Conservation (phyloP, 2,329 filamentous ascomycete species). For the Shiraia bambusicola region DNA sequence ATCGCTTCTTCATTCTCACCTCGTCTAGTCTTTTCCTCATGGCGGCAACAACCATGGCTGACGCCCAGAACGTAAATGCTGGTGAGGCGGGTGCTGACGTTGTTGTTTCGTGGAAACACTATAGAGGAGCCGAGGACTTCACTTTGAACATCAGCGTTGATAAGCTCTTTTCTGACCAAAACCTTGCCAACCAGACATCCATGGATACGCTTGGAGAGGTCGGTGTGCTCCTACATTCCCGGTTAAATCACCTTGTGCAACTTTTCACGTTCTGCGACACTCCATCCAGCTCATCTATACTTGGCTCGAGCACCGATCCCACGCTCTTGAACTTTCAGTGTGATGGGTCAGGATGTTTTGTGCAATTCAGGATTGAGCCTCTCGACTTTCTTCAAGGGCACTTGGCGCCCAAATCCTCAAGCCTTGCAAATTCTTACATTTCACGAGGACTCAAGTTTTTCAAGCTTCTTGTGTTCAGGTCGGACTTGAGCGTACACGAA, state of each 20-base stretch:
- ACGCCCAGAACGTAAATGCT: conserved; percentile 17
- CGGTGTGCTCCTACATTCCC: conserved; percentile 37
- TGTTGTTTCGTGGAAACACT: conserved; percentile 56
- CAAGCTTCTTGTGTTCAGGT: conserved; percentile 22
- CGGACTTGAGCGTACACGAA: conserved; percentile 32
- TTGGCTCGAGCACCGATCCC: conserved; percentile 29
- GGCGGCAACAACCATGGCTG: conserved; percentile 42
- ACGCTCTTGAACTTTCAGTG: conserved; percentile 19
- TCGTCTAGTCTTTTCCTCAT: conserved; percentile 54
- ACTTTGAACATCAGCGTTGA: conserved; percentile 47
- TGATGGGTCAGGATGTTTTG: conserved; percentile 10
- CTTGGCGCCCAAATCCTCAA: conserved; percentile 3
- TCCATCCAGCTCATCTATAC: conserved; percentile 6
- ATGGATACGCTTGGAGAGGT: conserved; percentile 25
- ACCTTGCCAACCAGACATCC: not conserved
- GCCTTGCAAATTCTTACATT: conserved; percentile 16
- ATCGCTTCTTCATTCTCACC: conserved; percentile 62
- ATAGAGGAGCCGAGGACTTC: conserved; percentile 55
- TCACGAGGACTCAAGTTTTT: conserved; percentile 26
- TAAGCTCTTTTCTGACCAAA: conserved; percentile 3
- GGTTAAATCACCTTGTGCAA: conserved; percentile 33
- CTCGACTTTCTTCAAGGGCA: conserved; percentile 21
- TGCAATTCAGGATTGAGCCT: conserved; percentile 20
- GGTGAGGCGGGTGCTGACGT: conserved; percentile 37
- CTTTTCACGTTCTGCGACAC: conserved; percentile 28